Conservation (phyloP, 176 grass and related monocot genomes). For the Ensete glaucum region DNA sequence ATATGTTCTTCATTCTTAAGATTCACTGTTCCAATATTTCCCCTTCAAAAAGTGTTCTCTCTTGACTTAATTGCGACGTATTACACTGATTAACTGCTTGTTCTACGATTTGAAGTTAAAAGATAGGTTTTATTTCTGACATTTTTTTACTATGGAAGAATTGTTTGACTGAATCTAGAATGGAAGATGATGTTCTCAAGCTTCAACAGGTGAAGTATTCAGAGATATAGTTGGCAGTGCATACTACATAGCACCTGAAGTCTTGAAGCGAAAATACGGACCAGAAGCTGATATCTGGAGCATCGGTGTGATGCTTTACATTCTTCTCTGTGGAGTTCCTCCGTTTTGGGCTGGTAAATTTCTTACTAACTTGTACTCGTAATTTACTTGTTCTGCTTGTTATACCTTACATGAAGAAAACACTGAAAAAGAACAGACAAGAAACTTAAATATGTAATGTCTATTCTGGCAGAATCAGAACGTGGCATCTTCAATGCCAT, state of each 20-base stretch:
- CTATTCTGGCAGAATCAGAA: slow-evolving; percentile 8
- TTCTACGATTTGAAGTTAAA: no score
- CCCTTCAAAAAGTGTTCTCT: no score
- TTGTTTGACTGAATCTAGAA: background rate
- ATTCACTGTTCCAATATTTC: no score
- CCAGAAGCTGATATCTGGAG: slow-evolving; percentile 18
- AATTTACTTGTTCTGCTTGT: background rate
- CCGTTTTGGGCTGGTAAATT: slow-evolving; percentile 16
- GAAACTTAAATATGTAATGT: background rate
- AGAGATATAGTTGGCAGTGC: slow-evolving; percentile 15
- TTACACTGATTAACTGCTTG: no score
- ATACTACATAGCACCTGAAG: slow-evolving; percentile 19
- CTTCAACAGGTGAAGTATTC: slow-evolving; percentile 1
- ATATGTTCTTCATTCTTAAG: no score
- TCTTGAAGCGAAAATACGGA: slow-evolving; percentile 12
- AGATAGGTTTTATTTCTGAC: no score
- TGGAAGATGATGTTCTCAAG: background rate
- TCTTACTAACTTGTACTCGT: background rate
- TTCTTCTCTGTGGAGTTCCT: slow-evolving; percentile 5
- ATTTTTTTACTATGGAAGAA: no score
- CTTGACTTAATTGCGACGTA: no score
- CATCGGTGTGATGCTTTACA: slow-evolving; percentile 13
- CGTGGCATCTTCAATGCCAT: slow-evolving; percentile 13
- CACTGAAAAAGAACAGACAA: no score
- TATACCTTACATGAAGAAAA: no score